These are phyloP conservation scores for Tricholoma hemisulphureum DNA, from an alignment of 768 basidiomycete genomes.

Conservation along the genomic window DNA sequence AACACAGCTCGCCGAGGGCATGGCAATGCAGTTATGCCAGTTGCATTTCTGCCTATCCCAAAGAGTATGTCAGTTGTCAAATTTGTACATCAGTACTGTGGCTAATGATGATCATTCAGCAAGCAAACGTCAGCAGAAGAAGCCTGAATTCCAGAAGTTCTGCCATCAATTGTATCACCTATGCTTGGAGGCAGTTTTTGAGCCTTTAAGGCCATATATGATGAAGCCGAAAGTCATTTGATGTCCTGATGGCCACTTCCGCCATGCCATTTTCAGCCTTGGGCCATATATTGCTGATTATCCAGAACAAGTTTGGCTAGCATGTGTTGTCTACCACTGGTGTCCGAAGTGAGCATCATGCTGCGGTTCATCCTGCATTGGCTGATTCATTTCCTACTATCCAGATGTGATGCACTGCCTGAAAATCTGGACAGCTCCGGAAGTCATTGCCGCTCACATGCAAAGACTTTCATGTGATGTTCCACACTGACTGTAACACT, in stretches of 20 bases:
- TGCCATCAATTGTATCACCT: constrained; percentile 18
- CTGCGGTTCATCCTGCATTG: neutral
- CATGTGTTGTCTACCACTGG: constrained; percentile 24
- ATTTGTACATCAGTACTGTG: constrained; percentile 9
- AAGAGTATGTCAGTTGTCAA: constrained; percentile 27
- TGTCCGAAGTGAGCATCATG: constrained; percentile 21
- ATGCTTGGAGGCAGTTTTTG: constrained; percentile 4
- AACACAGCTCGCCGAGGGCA: constrained; percentile 30
- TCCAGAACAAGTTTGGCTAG: constrained; percentile 23
- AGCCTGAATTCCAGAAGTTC: constrained; percentile 19
- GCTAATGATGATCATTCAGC: constrained; percentile 7
- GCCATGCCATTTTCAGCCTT: constrained; percentile 20
- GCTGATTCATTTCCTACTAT: neutral
- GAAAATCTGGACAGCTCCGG: constrained; percentile 2
- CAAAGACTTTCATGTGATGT: constrained; percentile 6
- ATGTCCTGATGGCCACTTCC: constrained; percentile 25
- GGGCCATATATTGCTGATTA: constrained; percentile 30
- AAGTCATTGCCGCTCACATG: constrained; percentile 9
- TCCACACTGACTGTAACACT: constrained; percentile 1
- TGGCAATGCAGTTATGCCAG: constrained; percentile 24
- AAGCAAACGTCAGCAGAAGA: constrained; percentile 10
- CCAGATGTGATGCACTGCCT: constrained; percentile 8
- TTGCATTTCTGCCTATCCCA: constrained; percentile 34
- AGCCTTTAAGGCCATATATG: neutral
- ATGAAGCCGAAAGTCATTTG: constrained; percentile 15